A percentile compares a stretch with the other conserved stretches of the same genome.
Evolutionary conservation across 495 filamentous ascomycete genomes (phyloP).

Genomic region (Aspergillus indologenus): DNA sequence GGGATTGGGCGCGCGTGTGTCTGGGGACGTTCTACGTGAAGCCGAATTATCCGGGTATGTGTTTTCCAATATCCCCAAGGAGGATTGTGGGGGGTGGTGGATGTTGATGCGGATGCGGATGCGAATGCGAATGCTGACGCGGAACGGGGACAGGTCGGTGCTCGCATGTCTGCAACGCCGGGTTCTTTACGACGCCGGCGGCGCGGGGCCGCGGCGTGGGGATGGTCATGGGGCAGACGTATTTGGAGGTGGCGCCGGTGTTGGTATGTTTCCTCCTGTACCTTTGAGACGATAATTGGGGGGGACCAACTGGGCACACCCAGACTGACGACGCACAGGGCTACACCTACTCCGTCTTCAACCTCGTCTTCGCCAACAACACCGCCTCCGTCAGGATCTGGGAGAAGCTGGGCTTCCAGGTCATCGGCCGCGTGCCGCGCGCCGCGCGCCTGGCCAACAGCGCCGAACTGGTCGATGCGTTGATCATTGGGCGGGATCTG

Average conservation of each 20-base stretch:
- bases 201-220: constrained; percentile 87
- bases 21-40: constrained; percentile 97
- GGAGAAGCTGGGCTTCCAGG: constrained; percentile 92
- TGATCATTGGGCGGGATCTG: constrained; percentile 44
- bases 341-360: constrained; percentile 96
- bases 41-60: constrained; percentile 93
- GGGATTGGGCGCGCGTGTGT: constrained; percentile 80
- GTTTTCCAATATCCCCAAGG: too few relatives aligned
- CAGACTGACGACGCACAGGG: constrained; percentile 51
- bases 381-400: constrained; percentile 90
- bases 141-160: constrained; percentile 49
- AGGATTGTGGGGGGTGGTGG: too few relatives aligned
- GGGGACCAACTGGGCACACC: too few relatives aligned
- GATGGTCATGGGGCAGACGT: constrained; percentile 83
- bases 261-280: constrained; percentile 51
- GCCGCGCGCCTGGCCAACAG: constrained; percentile 42
- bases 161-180: constrained; percentile 87
- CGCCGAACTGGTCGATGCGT: constrained; percentile 43
- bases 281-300: too few relatives aligned
- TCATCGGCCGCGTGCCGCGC: constrained; percentile 75
- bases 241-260: constrained; percentile 88
- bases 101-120: too few relatives aligned
- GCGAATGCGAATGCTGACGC: too few relatives aligned
- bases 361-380: constrained; percentile 97
- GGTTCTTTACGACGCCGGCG: constrained; percentile 82